Percentiles rank a stretch among this genome's conserved stretches.
Evolutionary conservation across 352 stramenopile species (phyloP).

Genomic region (Pythium insidiosum): DNA sequence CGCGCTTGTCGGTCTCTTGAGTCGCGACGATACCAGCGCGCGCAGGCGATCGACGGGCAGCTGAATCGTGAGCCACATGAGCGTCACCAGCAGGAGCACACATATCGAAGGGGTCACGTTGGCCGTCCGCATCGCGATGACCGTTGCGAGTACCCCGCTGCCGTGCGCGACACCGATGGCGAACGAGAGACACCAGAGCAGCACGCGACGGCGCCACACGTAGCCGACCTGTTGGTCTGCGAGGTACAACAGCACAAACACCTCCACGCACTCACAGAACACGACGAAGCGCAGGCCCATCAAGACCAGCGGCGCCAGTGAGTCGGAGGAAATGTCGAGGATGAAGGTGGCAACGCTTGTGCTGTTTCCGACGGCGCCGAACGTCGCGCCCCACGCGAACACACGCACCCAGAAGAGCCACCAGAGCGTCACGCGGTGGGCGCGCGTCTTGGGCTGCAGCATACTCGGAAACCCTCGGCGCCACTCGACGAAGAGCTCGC

Average conservation of each 20-base stretch:
- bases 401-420: conserved; percentile 51
- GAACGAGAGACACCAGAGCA: conserved; percentile 26
- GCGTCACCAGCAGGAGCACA: too few relatives aligned
- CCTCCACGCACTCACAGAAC: conserved; percentile 43
- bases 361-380: conserved; percentile 10
- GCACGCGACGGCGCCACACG: conserved; percentile 25
- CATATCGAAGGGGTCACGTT: too few relatives aligned
- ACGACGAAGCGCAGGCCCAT: conserved; percentile 14
- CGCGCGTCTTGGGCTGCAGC: conserved; percentile 18
- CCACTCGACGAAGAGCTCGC: conserved; percentile 27
- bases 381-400: conserved; percentile 48
- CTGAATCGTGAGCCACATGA: too few relatives aligned
- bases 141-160: conserved; percentile 9
- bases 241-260: conserved; percentile 55
- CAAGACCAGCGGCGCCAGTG: too few relatives aligned
- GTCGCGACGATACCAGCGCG: neutral
- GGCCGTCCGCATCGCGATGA: conserved; percentile 3
- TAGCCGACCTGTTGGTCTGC: conserved; percentile 30
- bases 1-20: neutral
- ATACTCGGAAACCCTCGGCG: conserved; percentile 24
- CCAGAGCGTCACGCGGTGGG: conserved; percentile 33
- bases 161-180: conserved; percentile 22
- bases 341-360: neutral
- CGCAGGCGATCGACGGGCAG: too few relatives aligned
- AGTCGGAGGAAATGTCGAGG: neutral